Conservation (phyloP, 257 asterid species). For the Osmanthus fragrans region DNA sequence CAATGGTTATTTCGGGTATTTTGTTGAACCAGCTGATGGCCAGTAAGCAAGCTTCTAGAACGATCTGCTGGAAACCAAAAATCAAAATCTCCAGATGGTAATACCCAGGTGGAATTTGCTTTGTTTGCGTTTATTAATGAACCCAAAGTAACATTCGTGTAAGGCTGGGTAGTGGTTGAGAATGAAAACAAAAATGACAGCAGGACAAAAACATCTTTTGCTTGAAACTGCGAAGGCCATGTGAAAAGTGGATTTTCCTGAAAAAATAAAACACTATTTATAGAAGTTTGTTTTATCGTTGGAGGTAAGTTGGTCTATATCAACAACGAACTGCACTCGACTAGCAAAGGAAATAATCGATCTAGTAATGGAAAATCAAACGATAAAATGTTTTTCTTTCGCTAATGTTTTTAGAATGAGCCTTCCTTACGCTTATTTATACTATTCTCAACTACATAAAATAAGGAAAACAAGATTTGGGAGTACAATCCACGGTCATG, state of each 20-base stretch:
- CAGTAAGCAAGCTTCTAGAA: conserved; percentile 7
- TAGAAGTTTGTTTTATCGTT: background rate
- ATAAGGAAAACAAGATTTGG: background rate
- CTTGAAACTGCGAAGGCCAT: background rate
- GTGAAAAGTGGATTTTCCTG: background rate
- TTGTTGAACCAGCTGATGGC: conserved; percentile 23
- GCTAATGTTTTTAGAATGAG: background rate
- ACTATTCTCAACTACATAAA: background rate
- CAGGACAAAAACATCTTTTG: background rate
- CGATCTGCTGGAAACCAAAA: conserved; percentile 3
- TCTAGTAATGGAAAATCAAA: background rate
- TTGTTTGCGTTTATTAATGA: conserved; percentile 16
- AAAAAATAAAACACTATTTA: too few relatives aligned
- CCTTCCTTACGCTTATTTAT: background rate
- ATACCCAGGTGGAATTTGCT: background rate
- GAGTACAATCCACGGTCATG: background rate
- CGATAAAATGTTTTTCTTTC: background rate
- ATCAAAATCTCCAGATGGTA: conserved; percentile 21
- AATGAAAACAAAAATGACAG: background rate
- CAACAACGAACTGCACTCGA: too few relatives aligned
- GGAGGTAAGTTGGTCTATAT: too few relatives aligned
- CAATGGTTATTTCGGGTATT: conserved; percentile 14
- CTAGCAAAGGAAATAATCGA: too few relatives aligned
- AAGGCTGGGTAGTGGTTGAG: background rate
- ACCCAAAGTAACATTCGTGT: conserved; percentile 8